Evolutionary conservation across 805 yeast genomes (phyloP).

Genomic region (Yarrowia sp.): DNA sequence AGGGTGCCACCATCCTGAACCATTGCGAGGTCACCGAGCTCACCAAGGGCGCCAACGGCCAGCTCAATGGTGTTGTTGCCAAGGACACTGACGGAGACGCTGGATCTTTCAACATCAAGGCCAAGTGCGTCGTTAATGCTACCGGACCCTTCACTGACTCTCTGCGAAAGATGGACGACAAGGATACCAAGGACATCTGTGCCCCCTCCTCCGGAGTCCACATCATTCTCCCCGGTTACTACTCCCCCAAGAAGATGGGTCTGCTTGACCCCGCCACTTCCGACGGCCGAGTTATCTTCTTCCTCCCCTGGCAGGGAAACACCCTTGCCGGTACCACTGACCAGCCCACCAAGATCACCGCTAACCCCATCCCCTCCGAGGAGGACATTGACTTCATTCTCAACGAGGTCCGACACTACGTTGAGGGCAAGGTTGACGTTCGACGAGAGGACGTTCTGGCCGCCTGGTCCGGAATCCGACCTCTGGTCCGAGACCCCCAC

Average conservation of each 20-base stretch:
- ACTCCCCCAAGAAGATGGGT: constrained; percentile 87
- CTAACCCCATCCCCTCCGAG: constrained; percentile 80
- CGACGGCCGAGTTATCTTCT: constrained; percentile 96
- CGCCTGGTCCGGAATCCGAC: constrained; percentile 98
- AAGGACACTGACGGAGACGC: constrained; percentile 56
- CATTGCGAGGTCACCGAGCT: constrained; percentile 82
- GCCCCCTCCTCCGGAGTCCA: constrained; percentile 96
- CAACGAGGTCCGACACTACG: constrained; percentile 85
- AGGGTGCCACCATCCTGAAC: constrained; percentile 90
- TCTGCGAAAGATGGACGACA: constrained; percentile 83
- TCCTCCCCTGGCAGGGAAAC: constrained; percentile 97
- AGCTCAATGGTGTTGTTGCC: constrained; percentile 78
- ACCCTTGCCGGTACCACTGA: constrained; percentile 97
- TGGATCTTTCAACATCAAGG: constrained; percentile 69
- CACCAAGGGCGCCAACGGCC: constrained; percentile 64
- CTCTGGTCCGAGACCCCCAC: constrained; percentile 80
- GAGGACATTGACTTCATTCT: constrained; percentile 87
- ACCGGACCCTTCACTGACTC: constrained; percentile 93
- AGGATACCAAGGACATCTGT: constrained; percentile 69
- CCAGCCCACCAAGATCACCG: constrained; percentile 61
- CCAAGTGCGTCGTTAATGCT: constrained; percentile 84
- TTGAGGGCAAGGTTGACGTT: constrained; percentile 76
- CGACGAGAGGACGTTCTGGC: constrained; percentile 88
- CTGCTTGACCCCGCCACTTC: constrained; percentile 88
- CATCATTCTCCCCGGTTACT: constrained; percentile 87